Base-by-base conservation (phyloP, 805 yeast genomes). In the Saccharomycopsis fibuligera region DNA sequence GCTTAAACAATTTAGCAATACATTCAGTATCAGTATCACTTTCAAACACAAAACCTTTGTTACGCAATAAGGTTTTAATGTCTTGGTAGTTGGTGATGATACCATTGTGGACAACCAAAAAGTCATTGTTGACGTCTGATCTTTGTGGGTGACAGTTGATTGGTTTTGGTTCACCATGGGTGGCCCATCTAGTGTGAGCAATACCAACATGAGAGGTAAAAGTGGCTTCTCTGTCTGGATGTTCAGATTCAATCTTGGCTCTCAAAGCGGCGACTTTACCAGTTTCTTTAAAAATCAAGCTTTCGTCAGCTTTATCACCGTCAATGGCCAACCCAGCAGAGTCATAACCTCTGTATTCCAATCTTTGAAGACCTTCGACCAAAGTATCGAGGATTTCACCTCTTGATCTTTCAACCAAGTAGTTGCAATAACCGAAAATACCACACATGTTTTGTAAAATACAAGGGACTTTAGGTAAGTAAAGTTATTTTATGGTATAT, bases 151-250 rank as follows among this genome's bases (percentile, higher is more conserved):
- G 99, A 65, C 98, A 93, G 73, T 93, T 93, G 54, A 67, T 59
- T 54, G 75, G 79, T 57, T 79, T 80, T 50, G 97, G 97, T 60
- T 82, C 86, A 68, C 99, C 99, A 67, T 93, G 99, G 35, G 99
- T 93, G 45, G 99, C 99, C 99, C 99, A 93, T 74, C 99, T 86
- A 12, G 99, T 93, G 69, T 93, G 99, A 22, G 99, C 98, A 65
- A 93, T 93, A 63, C 96, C 99, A 53, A 82, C 89, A 64, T 93
- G 99, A 65, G 83, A 79, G 58, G 78, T 82, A 62, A 87, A 89
- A 19, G 78, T 73, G 53, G 77, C 80, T 25, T 74, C 67, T 58
- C 83, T 74, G 60, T 84, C 78, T 50, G 81, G 75, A 41, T 76
- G 65, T 21, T 65, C 61, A 21, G 64, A 56, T 29, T 68, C 71